Conservation (phyloP, 1,139 yeast genomes). For the Hanseniaspora uvarum region DNA sequence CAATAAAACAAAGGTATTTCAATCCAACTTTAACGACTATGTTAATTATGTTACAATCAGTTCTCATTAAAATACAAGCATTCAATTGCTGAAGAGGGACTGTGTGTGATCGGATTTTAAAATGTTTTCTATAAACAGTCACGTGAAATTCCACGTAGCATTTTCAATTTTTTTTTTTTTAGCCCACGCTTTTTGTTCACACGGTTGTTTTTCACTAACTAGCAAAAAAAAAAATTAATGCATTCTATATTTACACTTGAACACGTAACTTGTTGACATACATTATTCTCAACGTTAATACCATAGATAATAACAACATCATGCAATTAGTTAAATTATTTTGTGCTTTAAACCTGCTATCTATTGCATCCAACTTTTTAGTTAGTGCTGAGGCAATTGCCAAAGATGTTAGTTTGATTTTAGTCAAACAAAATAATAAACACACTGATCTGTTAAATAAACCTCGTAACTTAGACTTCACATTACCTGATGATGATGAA, state of each 20-base stretch:
- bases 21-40: no score
- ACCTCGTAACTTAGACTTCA: constrained; percentile 4
- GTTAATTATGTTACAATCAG: no score
- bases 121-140: no score
- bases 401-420: constrained; percentile 9
- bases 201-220: no score
- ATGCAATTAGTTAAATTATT: background rate
- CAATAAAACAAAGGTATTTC: no score
- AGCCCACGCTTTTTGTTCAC: no score
- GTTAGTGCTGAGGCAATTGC: background rate
- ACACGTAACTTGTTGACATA: background rate
- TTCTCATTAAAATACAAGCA: no score
- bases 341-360: background rate
- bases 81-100: no score
- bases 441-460: background rate
- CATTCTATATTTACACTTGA: background rate
- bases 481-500: constrained; percentile 15
- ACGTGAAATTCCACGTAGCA: no score
- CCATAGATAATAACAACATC: background rate
- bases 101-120: no score
- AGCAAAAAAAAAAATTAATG: background rate
- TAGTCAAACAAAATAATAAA: constrained; percentile 12
- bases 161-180: no score
- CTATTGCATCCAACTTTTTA: background rate
- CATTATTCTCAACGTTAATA: no score